phyloP scores from a whole-genome alignment of 495 filamentous ascomycete species.

The Neurospora cerealis region DNA sequence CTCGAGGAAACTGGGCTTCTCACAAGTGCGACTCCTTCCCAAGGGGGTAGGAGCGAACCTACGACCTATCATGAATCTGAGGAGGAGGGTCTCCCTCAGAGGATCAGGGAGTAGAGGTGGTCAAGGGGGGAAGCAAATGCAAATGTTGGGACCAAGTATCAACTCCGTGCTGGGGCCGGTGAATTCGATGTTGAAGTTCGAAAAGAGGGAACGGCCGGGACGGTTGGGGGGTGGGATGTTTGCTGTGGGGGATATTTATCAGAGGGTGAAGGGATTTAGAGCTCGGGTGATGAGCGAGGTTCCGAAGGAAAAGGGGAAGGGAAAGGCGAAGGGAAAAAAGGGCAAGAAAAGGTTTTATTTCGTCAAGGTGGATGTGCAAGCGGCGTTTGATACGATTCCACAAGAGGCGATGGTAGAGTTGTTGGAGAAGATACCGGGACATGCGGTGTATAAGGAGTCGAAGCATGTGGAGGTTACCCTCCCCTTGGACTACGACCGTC shows the following conservation, averaged over 20 bases:
- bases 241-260: slow-evolving; percentile 73
- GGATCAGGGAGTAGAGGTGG: not conserved
- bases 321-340: not conserved
- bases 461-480: slow-evolving; percentile 59
- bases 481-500: slow-evolving; percentile 3
- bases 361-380: slow-evolving; percentile 82
- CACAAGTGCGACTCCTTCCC: slow-evolving; percentile 71
- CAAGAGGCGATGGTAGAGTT: slow-evolving; percentile 62
- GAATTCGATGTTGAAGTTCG: slow-evolving; percentile 65
- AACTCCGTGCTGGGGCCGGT: slow-evolving; percentile 72
- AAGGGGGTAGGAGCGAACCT: slow-evolving; percentile 41
- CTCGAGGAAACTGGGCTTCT: slow-evolving; percentile 57
- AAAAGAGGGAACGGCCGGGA: slow-evolving; percentile 48
- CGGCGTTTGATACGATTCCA: slow-evolving; percentile 93
- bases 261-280: slow-evolving; percentile 63
- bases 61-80: slow-evolving; percentile 80
- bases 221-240: slow-evolving; percentile 67
- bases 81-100: slow-evolving; percentile 46
- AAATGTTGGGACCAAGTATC: slow-evolving; percentile 55
- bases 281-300: slow-evolving; percentile 3
- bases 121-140: slow-evolving; percentile 18
- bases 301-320: not conserved
- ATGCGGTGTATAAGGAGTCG: slow-evolving; percentile 58
- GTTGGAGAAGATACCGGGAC: slow-evolving; percentile 51
- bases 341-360: slow-evolving; percentile 47